A percentile compares a stretch with the other conserved stretches of the same genome.
phyloP scores from a whole-genome alignment of 73 alveolate species.

The Tetrahymena thermophila region DNA sequence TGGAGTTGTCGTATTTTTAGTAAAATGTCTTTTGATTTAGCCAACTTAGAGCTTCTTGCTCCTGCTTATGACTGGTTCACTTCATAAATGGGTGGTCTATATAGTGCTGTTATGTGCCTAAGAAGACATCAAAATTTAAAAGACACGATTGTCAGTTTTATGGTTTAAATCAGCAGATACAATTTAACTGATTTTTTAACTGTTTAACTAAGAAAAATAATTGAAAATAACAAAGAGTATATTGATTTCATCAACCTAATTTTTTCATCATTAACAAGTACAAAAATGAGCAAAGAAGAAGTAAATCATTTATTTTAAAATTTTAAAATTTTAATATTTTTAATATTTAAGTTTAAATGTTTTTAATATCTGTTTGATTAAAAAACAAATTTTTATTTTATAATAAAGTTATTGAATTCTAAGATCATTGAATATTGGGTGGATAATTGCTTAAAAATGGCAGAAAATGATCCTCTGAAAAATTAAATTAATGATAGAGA shows the following conservation, averaged over 20 bases:
- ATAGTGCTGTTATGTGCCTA: slow-evolving; percentile 61
- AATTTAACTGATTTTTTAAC: slow-evolving; percentile 35
- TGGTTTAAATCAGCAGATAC: slow-evolving; percentile 24
- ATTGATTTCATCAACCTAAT: slow-evolving; percentile 2
- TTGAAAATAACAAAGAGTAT: slow-evolving; percentile 25
- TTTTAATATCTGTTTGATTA: not conserved
- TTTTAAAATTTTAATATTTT: too few relatives aligned
- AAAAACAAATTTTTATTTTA: not conserved
- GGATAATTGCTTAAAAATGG: slow-evolving; percentile 1
- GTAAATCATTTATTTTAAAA: not conserved
- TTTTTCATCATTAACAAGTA: not conserved
- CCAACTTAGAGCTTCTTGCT: slow-evolving; percentile 39
- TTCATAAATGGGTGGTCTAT: slow-evolving; percentile 70
- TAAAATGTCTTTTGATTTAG: slow-evolving; percentile 57
- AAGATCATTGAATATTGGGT: slow-evolving; percentile 35
- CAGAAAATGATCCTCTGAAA: slow-evolving; percentile 15
- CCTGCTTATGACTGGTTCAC: slow-evolving; percentile 80
- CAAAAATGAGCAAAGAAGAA: slow-evolving; percentile 12
- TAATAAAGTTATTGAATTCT: slow-evolving; percentile 4
- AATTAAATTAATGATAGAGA: slow-evolving; percentile 33
- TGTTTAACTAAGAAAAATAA: slow-evolving; percentile 25
- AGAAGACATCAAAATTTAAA: slow-evolving; percentile 51
- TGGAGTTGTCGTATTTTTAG: slow-evolving; percentile 59
- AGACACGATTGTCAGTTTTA: slow-evolving; percentile 8
- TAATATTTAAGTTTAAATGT: too few relatives aligned